Evolutionary conservation across 345 rosid species (phyloP).

Genomic region (Eucalyptus dawsonii): DNA sequence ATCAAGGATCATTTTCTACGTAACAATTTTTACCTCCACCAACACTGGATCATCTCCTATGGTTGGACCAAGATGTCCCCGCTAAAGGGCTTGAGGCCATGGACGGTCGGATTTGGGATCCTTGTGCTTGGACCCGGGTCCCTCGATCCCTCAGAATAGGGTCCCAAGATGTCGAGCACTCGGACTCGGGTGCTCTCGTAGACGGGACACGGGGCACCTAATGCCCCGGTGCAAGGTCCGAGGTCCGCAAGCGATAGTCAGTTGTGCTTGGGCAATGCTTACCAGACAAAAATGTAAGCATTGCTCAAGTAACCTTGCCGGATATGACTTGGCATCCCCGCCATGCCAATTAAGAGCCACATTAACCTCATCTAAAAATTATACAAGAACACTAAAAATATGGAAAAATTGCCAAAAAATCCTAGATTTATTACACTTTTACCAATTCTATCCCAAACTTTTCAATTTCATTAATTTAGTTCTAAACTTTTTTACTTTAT

Average conservation of each 20-base stretch:
- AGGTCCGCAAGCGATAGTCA: background rate
- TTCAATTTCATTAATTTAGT: rapidly evolving
- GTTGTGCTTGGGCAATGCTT: background rate
- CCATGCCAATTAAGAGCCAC: rapidly evolving
- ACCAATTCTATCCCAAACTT: rapidly evolving
- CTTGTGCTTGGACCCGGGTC: background rate
- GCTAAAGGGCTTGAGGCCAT: background rate
- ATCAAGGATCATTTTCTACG: background rate
- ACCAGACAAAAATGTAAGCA: background rate
- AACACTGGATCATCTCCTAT: background rate
- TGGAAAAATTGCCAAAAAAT: too few relatives aligned
- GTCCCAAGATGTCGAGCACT: background rate
- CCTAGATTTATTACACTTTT: rapidly evolving
- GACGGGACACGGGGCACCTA: background rate
- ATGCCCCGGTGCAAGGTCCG: background rate
- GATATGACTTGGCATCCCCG: background rate
- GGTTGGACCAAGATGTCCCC: background rate
- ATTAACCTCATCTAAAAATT: background rate
- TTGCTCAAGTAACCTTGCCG: background rate
- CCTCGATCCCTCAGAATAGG: background rate
- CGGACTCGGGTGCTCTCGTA: rapidly evolving
- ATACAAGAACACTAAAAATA: background rate
- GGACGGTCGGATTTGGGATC: background rate
- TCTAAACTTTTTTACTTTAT: rapidly evolving
- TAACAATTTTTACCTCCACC: background rate